Conservation (phyloP, 2,329 filamentous ascomycete genomes). For the Tolypocladium paradoxum region DNA sequence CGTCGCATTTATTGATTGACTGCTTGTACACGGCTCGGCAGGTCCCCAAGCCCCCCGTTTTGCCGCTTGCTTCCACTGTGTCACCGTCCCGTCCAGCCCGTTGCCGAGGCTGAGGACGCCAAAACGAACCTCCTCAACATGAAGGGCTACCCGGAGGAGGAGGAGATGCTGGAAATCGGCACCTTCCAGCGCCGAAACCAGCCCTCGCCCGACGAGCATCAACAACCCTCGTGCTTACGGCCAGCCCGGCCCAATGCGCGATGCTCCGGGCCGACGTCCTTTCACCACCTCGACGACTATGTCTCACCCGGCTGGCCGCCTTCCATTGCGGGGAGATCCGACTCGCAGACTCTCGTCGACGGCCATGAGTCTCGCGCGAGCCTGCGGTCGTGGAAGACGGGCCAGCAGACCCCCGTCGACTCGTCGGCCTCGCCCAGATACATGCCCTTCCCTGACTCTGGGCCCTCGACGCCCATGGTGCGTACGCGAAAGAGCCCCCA, state of each 20-base stretch:
- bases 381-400: conserved; percentile 13
- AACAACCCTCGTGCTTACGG: conserved; percentile 11
- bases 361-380: conserved; percentile 13
- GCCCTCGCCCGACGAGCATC: conserved; percentile 15
- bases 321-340: conserved; percentile 11
- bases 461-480: conserved; percentile 9
- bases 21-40: not conserved
- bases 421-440: conserved; percentile 3
- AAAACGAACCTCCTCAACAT: conserved; percentile 6
- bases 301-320: conserved; percentile 8
- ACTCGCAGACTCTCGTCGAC: conserved; percentile 18
- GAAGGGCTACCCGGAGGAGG: conserved; percentile 19
- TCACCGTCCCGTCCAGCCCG: not conserved
- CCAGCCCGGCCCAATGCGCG: conserved; percentile 1
- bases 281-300: conserved; percentile 2
- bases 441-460: conserved; percentile 6
- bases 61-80: not conserved
- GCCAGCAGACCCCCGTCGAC: conserved; percentile 8
- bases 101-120: not conserved
- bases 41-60: not conserved
- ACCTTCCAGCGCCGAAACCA: conserved; percentile 13
- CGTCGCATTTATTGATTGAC: not conserved
- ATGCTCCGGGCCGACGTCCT: not conserved
- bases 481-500: not conserved
- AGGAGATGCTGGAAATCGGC: conserved; percentile 25